Percentiles rank a stretch among this genome's conserved stretches.
Evolutionary conservation across 2,329 filamentous ascomycete species (phyloP).

Genomic region (Colletotrichum nymphaeae): DNA sequence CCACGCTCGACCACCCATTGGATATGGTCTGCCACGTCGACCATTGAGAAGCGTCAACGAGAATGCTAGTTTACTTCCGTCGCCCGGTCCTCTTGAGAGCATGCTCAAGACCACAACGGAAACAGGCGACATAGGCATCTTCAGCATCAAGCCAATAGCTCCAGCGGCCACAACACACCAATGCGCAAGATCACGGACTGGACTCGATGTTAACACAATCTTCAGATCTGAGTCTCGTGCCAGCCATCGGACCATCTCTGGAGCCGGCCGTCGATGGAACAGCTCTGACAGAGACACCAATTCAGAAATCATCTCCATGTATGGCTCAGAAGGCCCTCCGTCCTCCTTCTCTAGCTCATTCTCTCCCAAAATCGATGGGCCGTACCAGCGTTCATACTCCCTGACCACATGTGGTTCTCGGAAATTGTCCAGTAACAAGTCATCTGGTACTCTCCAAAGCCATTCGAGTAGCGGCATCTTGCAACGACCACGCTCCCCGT

Average conservation of each 20-base stretch:
- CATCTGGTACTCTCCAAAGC: slow-evolving; percentile 60
- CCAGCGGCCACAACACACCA: slow-evolving; percentile 47
- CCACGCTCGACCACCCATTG: slow-evolving; percentile 39
- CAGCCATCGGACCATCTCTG: slow-evolving; percentile 44
- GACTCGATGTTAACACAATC: slow-evolving; percentile 42
- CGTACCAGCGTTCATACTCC: slow-evolving; percentile 63
- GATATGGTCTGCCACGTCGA: slow-evolving; percentile 42
- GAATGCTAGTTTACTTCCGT: slow-evolving; percentile 55
- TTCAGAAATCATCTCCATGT: slow-evolving; percentile 68
- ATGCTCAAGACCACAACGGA: slow-evolving; percentile 76
- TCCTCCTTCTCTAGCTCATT: slow-evolving; percentile 54
- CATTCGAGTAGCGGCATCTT: slow-evolving; percentile 53
- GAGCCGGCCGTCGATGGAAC: slow-evolving; percentile 57
- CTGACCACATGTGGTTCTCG: slow-evolving; percentile 64
- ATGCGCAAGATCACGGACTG: slow-evolving; percentile 42
- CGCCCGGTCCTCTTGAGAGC: slow-evolving; percentile 67
- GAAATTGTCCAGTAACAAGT: slow-evolving; percentile 58
- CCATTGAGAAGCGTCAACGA: slow-evolving; percentile 59
- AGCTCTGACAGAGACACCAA: slow-evolving; percentile 63
- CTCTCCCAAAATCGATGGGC: slow-evolving; percentile 55
- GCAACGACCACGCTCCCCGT: slow-evolving; percentile 68
- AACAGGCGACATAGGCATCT: slow-evolving; percentile 72
- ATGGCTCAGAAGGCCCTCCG: slow-evolving; percentile 60
- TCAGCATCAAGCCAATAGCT: slow-evolving; percentile 61
- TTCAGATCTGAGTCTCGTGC: slow-evolving; percentile 44